phyloP scores from a whole-genome alignment of 495 filamentous ascomycete species.

The Annulohypoxylon maeteangense region DNA sequence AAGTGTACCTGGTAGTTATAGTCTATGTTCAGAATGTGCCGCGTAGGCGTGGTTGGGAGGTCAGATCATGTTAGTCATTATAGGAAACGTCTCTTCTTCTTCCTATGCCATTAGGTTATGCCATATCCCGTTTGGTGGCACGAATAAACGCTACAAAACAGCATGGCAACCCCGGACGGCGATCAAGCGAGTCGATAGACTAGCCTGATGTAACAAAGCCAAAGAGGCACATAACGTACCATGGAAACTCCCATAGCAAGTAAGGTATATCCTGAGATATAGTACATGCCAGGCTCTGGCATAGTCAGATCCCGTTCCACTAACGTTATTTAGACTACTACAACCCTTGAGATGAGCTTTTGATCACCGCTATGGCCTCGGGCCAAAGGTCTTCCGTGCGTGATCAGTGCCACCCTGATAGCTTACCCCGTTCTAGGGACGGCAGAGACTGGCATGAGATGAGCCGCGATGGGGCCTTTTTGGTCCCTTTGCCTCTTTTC shows the following conservation, averaged over 20 bases:
- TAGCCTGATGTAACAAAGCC: conserved; percentile 39
- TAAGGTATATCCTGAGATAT: conserved; percentile 17
- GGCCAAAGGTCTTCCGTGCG: conserved; percentile 52
- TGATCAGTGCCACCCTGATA: conserved; percentile 39
- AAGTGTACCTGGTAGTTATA: no score
- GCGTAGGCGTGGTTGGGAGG: not conserved
- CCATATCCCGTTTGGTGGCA: conserved; percentile 4
- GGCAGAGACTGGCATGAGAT: conserved; percentile 24
- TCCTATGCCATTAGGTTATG: not conserved
- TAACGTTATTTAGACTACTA: conserved; percentile 34
- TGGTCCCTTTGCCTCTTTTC: not conserved
- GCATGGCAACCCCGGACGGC: conserved; percentile 44
- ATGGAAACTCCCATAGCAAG: conserved; percentile 3
- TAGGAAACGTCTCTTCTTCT: not conserved
- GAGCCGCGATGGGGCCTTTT: conserved; percentile 27
- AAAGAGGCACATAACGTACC: conserved; percentile 26
- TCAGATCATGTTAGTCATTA: not conserved
- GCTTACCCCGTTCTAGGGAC: conserved; percentile 28
- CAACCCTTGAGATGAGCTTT: conserved; percentile 21
- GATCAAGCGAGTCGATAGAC: conserved; percentile 51
- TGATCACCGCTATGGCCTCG: conserved; percentile 44
- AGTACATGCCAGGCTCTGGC: conserved; percentile 33
- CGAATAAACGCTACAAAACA: conserved; percentile 7
- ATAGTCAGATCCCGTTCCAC: conserved; percentile 38
- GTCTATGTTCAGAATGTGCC: not conserved